A percentile compares a stretch with the other conserved stretches of the same genome.
These are phyloP conservation scores for Paraleonurus japonicus DNA, from an alignment of 257 asterid genomes.

Conservation along the genomic window DNA sequence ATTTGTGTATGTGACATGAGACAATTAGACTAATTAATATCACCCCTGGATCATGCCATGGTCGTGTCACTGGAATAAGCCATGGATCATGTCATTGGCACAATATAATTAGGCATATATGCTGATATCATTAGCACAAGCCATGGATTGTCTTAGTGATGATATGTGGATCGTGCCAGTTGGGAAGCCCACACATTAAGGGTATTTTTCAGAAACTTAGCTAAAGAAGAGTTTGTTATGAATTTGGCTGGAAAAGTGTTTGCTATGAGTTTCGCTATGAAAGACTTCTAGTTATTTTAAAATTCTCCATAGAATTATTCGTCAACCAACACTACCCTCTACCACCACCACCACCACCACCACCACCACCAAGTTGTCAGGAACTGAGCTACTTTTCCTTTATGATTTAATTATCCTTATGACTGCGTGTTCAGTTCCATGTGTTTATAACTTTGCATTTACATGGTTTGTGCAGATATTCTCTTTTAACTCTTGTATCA, in stretches of 20 bases:
- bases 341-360: neutral
- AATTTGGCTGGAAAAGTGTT: neutral
- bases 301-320: neutral
- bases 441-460: neutral
- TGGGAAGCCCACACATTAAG: neutral
- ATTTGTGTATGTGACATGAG: too few species aligned
- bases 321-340: neutral
- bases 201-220: neutral
- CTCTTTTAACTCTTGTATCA: conserved; percentile 91
- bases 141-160: neutral
- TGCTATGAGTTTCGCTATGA: neutral
- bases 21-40: too few species aligned
- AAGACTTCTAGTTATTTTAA: neutral
- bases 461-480: conserved; percentile 62
- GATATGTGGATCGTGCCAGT: neutral
- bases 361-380: neutral
- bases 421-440: neutral
- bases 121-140: too few species aligned
- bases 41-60: too few species aligned
- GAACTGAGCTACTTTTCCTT: neutral
- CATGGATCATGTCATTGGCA: too few species aligned
- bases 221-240: neutral
- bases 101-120: too few species aligned
- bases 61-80: too few species aligned
- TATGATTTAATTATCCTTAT: conserved; percentile 8